phyloP scores from a whole-genome alignment of 2,329 filamentous ascomycete genomes.

The Botrytis squamosa region DNA sequence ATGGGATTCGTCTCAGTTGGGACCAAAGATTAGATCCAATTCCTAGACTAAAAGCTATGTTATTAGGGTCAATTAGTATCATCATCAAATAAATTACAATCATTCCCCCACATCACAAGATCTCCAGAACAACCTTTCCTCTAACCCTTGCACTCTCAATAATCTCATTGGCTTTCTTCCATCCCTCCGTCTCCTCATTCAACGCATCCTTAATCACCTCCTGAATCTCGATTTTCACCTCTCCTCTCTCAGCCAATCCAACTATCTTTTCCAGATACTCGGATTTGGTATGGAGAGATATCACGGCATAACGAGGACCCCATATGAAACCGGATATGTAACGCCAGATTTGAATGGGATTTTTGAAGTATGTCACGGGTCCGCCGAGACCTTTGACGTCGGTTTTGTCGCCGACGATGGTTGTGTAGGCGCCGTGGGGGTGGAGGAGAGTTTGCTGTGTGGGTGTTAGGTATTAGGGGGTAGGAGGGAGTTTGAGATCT shows the following conservation, averaged over 20 bases:
- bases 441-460: constrained; percentile 32
- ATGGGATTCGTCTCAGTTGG: not conserved
- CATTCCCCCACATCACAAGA: constrained; percentile 1
- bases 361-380: constrained; percentile 35
- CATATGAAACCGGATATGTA: constrained; percentile 36
- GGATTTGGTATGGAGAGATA: constrained; percentile 23
- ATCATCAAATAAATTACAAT: not conserved
- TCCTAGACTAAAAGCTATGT: not conserved
- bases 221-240: constrained; percentile 23
- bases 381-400: constrained; percentile 31
- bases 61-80: not conserved
- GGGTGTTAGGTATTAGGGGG: not conserved
- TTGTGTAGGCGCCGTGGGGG: constrained; percentile 34
- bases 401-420: constrained; percentile 37
- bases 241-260: constrained; percentile 21
- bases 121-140: constrained; percentile 26
- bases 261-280: constrained; percentile 21
- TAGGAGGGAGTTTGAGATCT: not conserved
- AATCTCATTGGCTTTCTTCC: constrained; percentile 22
- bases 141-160: constrained; percentile 23
- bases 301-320: constrained; percentile 36
- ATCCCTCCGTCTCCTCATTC: constrained; percentile 20
- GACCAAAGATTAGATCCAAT: not conserved
- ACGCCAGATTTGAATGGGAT: constrained; percentile 31
- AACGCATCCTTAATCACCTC: constrained; percentile 23